Evolutionary conservation across 805 yeast species (phyloP).

Genomic region (Isabelozyma pseudorhagii): DNA sequence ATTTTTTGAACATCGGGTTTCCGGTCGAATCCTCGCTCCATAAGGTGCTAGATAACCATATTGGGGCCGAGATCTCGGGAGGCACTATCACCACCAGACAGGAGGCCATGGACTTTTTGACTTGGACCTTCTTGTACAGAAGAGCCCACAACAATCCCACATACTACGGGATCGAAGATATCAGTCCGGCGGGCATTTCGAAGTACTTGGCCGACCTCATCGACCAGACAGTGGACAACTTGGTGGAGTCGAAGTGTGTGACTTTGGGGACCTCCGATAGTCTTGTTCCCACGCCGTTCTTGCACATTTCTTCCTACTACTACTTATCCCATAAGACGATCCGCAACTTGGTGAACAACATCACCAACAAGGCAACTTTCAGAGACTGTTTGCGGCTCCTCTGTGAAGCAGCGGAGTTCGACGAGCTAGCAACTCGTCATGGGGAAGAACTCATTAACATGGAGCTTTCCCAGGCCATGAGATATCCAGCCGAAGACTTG

Average conservation of each 20-base stretch:
- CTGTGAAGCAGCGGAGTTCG: constrained; percentile 73
- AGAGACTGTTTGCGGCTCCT: constrained; percentile 60
- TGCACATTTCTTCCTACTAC: constrained; percentile 85
- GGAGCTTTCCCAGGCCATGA: constrained; percentile 74
- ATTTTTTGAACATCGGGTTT: constrained; percentile 73
- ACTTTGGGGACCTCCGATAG: constrained; percentile 45
- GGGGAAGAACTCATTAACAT: constrained; percentile 86
- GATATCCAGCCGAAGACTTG: constrained; percentile 58
- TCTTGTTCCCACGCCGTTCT: constrained; percentile 70
- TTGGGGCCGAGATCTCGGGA: constrained; percentile 76
- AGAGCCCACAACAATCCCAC: constrained; percentile 77
- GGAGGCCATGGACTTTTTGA: constrained; percentile 69
- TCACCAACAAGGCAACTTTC: constrained; percentile 46
- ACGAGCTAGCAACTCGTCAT: constrained; percentile 86
- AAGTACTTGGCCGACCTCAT: constrained; percentile 60
- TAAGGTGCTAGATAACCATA: constrained; percentile 71
- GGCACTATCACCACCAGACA: constrained; percentile 64
- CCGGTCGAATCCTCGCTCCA: constrained; percentile 81
- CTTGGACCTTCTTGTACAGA: constrained; percentile 74
- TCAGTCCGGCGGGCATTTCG: constrained; percentile 52
- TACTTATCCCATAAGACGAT: constrained; percentile 90
- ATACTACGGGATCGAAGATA: constrained; percentile 69
- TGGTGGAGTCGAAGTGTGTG: constrained; percentile 73
- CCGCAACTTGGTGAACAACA: constrained; percentile 58
- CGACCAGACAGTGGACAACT: constrained; percentile 63